phyloP scores from a whole-genome alignment of 1,139 yeast species.

The Candida sp. region DNA sequence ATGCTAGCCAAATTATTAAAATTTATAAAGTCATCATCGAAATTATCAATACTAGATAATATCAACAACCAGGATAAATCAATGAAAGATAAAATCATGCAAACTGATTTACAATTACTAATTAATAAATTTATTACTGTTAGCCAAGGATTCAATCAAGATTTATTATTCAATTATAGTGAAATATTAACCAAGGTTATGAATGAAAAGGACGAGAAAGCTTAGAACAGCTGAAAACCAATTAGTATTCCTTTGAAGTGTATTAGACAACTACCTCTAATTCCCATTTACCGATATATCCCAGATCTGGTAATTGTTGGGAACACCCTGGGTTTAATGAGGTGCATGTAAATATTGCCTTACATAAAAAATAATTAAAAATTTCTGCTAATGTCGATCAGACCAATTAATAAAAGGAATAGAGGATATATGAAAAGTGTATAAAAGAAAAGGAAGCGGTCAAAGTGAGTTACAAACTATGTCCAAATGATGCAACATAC shows the following conservation, averaged over 20 bases:
- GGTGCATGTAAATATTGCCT: not conserved
- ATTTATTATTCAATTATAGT: not conserved
- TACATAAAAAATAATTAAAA: not conserved
- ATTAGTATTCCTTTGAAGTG: no score
- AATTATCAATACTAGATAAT: constrained; percentile 7
- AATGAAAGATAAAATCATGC: constrained; percentile 1
- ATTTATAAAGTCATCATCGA: constrained; percentile 7
- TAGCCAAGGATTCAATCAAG: constrained; percentile 11
- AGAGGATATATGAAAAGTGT: no score
- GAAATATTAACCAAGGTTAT: not conserved
- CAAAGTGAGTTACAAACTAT: no score
- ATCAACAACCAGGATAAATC: constrained; percentile 8
- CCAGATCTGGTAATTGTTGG: not conserved
- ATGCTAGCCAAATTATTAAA: constrained; percentile 32
- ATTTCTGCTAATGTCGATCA: no score
- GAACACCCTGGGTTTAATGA: not conserved
- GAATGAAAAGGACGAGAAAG: not conserved
- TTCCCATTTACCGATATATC: not conserved
- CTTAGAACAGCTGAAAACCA: no score
- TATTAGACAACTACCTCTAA: no score
- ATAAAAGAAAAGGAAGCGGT: no score
- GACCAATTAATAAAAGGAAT: no score
- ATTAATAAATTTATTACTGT: constrained; percentile 29
- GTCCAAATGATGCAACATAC: no score
- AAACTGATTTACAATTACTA: constrained; percentile 16